Conservation (phyloP, 1,284 basidiomycete genomes). For the Papiliotrema fonsecae region DNA sequence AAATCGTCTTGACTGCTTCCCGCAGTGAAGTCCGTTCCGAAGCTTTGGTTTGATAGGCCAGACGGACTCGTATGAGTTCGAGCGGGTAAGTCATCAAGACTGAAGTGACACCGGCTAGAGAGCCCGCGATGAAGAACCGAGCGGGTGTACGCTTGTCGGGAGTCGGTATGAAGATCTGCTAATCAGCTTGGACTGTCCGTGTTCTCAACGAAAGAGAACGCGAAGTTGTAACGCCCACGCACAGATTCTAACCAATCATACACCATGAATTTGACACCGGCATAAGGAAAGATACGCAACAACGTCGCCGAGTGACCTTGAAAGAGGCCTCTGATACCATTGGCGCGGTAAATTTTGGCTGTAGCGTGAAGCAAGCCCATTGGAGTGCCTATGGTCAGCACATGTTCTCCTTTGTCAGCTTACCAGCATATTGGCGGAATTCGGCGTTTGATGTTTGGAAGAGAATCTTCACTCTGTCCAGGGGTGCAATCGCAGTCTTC, state of each 20-base stretch:
- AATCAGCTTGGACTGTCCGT: conserved; percentile 28
- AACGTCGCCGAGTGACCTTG: conserved; percentile 93
- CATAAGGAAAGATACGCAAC: conserved; percentile 79
- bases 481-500: conserved; percentile 93
- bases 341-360: conserved; percentile 67
- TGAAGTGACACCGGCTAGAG: conserved; percentile 83
- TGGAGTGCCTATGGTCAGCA: conserved; percentile 30
- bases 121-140: conserved; percentile 82
- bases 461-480: conserved; percentile 97
- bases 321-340: conserved; percentile 74
- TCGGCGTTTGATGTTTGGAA: conserved; percentile 97
- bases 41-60: conserved; percentile 77
- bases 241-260: conserved; percentile 84
- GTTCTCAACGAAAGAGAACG: conserved; percentile 1
- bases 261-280: conserved; percentile 95
- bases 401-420: conserved; percentile 6
- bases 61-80: conserved; percentile 88
- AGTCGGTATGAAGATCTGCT: conserved; percentile 74
- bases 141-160: conserved; percentile 69
- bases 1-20: conserved; percentile 62
- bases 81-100: conserved; percentile 92
- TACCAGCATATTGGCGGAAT: conserved; percentile 87
- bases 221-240: conserved; percentile 26
- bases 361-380: conserved; percentile 71
- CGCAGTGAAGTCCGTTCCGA: conserved; percentile 58